A percentile compares a stretch with the other conserved stretches of the same genome.
Conservation (phyloP, 2,329 filamentous ascomycete species). For the Simplicillium aogashimaense region DNA sequence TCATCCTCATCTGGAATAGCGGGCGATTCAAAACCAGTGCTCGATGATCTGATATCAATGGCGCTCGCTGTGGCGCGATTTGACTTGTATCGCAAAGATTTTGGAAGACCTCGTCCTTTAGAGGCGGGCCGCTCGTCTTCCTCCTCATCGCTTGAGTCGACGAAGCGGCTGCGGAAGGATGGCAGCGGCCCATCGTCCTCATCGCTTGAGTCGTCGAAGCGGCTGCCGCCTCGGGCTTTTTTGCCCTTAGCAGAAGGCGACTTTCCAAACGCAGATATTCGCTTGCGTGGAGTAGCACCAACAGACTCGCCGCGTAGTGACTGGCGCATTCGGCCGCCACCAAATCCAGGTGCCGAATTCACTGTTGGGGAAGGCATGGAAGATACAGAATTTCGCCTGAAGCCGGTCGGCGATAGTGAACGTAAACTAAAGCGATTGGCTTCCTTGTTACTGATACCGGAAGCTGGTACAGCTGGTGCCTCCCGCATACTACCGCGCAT, state of each 20-base stretch:
- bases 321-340: constrained; percentile 27
- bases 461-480: constrained; percentile 4
- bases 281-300: constrained; percentile 25
- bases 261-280: constrained; percentile 32
- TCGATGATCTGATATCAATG: constrained; percentile 15
- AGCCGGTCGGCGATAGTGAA: constrained; percentile 56
- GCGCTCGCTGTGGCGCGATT: constrained; percentile 9
- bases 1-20: constrained; percentile 47
- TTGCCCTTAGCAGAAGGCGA: constrained; percentile 26
- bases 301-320: constrained; percentile 33
- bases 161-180: constrained; percentile 50
- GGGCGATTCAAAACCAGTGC: constrained; percentile 51
- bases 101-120: constrained; percentile 11
- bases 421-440: constrained; percentile 60
- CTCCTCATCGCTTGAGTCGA: constrained; percentile 62
- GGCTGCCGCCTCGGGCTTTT: constrained; percentile 31
- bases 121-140: constrained; percentile 12
- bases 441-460: constrained; percentile 18
- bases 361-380: constrained; percentile 23
- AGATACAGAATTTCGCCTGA: constrained; percentile 31
- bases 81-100: constrained; percentile 12
- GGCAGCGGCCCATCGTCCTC: constrained; percentile 34
- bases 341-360: constrained; percentile 2
- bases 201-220: constrained; percentile 55
- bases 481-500: constrained; percentile 45